Base-by-base conservation (phyloP, 768 basidiomycete species). In the Pleurotus tuoliensis region DNA sequence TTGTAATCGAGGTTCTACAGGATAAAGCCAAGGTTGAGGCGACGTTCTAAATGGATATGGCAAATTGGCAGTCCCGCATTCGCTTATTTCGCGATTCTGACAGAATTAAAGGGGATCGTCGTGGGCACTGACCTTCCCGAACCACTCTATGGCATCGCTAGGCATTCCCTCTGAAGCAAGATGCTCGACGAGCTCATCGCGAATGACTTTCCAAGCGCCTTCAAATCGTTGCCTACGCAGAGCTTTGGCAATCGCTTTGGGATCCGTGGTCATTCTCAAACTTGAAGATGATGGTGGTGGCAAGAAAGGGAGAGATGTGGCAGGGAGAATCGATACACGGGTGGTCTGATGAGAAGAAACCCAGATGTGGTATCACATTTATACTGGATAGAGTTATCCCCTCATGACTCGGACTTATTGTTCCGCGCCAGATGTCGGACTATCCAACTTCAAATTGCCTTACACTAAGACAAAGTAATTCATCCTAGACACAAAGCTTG, bases 1-100 rank as follows among this genome's bases (percentile, higher is more conserved):
- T 98, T 98, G 77, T 94, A 90, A 62, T 94, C 83, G 56, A 98
- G 76, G 68, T 81, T 94, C 92, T 94, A 62, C 18, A 15, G 22
- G 9, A 20, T 7, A 4, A 44, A 34, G 12, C 38, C 18, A 18
- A 37, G 3, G 24, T 34, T 34, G 30, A 34, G 30, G 30, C 30
- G 30, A 11, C 8, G 9, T 30, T 30, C 30, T 8, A 30, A 9
- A 9, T 11, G 30, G 9, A 34, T 11, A 11, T 4, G 30, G 30
- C 7, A 34, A 34, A 34, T 11, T 34, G 30, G 8, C 30, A 34
- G 11, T 34, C 30, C 9, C 30, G 30, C 9, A 34, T 34, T 34
- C 30, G 30, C 30, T 11, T 34, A 34, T 34, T 34, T 34, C 30
- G 30, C 30, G 30, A 30, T 30, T 30, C 9, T 34, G 30, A 34